These are phyloP conservation scores for Phytophthora pisi DNA, from an alignment of 352 stramenopile genomes.

Conservation along the genomic window DNA sequence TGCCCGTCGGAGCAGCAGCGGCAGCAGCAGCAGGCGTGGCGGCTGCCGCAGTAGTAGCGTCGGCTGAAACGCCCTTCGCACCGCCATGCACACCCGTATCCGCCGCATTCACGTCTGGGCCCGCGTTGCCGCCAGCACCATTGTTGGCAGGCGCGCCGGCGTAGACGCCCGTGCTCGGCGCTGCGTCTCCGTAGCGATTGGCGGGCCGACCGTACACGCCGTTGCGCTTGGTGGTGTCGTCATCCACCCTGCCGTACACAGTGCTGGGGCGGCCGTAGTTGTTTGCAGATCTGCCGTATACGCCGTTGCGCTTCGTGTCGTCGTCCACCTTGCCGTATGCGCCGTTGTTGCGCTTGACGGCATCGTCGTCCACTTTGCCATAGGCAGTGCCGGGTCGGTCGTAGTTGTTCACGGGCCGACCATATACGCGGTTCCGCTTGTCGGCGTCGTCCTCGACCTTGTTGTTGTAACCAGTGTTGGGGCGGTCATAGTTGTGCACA, in stretches of 20 bases:
- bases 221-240: not conserved
- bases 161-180: not conserved
- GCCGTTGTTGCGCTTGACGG: not conserved
- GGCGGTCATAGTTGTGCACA: too few relatives aligned
- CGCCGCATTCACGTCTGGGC: not conserved
- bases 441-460: not conserved
- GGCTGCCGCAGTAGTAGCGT: not conserved
- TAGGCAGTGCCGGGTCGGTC: not conserved
- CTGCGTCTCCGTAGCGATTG: not conserved
- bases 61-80: not conserved
- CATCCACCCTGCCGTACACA: not conserved
- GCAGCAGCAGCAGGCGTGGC: not conserved
- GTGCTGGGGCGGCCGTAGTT: not conserved
- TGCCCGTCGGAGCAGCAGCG: not conserved
- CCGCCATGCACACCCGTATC: not conserved
- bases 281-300: not conserved
- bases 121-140: not conserved
- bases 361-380: not conserved
- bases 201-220: not conserved
- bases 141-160: not conserved
- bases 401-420: too few relatives aligned
- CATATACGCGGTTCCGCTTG: not conserved
- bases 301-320: not conserved
- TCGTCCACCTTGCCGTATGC: not conserved
- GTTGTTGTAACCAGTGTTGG: too few relatives aligned